Evolutionary conservation across 2,329 filamentous ascomycete species (phyloP), one percentile per base, ranked within the genome.

Genomic region (Capronia epimyces): DNA sequence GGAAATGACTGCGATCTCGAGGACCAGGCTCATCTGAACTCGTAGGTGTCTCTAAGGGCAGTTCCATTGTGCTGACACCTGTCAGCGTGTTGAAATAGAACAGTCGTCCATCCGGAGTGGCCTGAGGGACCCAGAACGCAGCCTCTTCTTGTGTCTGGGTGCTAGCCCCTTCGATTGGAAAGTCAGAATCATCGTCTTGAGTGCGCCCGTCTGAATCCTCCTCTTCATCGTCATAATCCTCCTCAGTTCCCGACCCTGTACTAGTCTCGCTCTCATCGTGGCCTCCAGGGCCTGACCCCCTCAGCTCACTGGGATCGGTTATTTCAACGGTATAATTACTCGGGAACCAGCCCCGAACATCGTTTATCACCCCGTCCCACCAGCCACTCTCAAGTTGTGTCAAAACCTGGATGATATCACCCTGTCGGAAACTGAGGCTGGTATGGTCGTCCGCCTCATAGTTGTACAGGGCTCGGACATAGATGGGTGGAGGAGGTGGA

Each of bases 11-110:
- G 54, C 89, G 84, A 69, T 97, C 89, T 60, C 86, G 80, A 2
- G 93, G 93, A 1, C 91, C 91, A 49, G 79, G 86, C 69, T 98
- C 93, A 58, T 82, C 84, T 15, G 81, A 70, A 5, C 86, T 88
- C 1, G 82, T 83, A 1, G 93, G 90, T 13, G 91, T 91, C 67
- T 98, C 93, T 21, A 98, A 77, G 1, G 93, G 93, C 54, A 98
- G 74, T 66, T 98, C 93, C 81, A 90, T 93, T 57, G 87, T 94
- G 65, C 87, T 94, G 64, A 94, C 89, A 49, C 91, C 90, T 0
- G 93, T 98, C 73, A 96, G 83, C 56, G 91, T 97, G 69, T 98
- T 98, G 77, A 95, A 97, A 72, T 97, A 98, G 70, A 94, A 98
- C 20, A 98, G 72, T 50, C 90, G 81, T 47, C 93, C 93, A 66